phyloP scores from a whole-genome alignment of 2,329 filamentous ascomycete species.

The Clonostachys byssicola region DNA sequence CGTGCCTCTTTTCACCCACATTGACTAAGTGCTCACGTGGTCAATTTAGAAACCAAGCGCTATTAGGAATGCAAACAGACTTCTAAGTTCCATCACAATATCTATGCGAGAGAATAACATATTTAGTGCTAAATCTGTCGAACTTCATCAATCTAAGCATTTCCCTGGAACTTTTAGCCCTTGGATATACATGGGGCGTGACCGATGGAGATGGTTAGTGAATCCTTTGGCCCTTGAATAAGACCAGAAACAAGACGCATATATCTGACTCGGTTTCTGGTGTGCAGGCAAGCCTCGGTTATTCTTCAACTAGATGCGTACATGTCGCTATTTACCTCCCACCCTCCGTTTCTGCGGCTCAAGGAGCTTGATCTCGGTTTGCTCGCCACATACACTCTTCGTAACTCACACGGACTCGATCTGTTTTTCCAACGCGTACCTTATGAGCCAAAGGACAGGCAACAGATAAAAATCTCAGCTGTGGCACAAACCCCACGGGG shows the following conservation, averaged over 20 bases:
- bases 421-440: constrained; percentile 25
- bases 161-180: constrained; percentile 30
- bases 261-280: constrained; percentile 24
- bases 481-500: constrained; percentile 17
- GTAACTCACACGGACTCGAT: constrained; percentile 29
- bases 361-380: constrained; percentile 31
- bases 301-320: constrained; percentile 33
- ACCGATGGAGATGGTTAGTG: too few relatives aligned
- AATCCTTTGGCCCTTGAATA: too few relatives aligned
- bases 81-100: constrained; percentile 20
- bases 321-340: constrained; percentile 21
- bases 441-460: constrained; percentile 22
- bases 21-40: constrained; percentile 15
- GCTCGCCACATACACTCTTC: constrained; percentile 23
- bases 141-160: constrained; percentile 24
- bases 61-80: constrained; percentile 3
- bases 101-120: constrained; percentile 26
- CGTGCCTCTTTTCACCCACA: constrained; percentile 31
- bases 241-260: background rate
- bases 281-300: constrained; percentile 25
- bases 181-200: constrained; percentile 12
- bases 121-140: constrained; percentile 24
- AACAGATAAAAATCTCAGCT: constrained; percentile 19
- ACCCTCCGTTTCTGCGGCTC: constrained; percentile 21
- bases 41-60: background rate